phyloP scores from a whole-genome alignment of 2,329 filamentous ascomycete species.

The Talaromyces islandicus region DNA sequence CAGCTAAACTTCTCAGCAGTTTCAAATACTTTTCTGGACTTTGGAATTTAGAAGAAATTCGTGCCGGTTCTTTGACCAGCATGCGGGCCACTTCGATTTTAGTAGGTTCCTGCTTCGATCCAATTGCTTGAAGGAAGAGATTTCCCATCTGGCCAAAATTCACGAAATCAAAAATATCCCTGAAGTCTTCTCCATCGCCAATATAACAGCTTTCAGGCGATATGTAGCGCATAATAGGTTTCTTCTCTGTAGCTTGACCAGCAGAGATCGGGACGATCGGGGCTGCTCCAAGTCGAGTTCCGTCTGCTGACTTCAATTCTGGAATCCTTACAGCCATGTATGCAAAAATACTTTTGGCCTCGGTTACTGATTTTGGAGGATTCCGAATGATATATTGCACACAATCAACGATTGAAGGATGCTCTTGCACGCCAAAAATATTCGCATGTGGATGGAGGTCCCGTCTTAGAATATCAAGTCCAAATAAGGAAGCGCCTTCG shows the following conservation, averaged over 20 bases:
- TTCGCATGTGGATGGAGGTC: conserved; percentile 75
- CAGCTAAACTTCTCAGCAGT: conserved; percentile 73
- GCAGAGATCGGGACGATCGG: conserved; percentile 64
- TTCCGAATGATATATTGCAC: conserved; percentile 64
- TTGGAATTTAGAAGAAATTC: conserved; percentile 73
- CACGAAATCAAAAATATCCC: conserved; percentile 93
- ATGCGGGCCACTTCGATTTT: conserved; percentile 77
- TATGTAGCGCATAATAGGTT: conserved; percentile 47
- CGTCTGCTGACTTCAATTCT: conserved; percentile 61
- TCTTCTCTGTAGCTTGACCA: conserved; percentile 34
- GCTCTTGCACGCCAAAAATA: conserved; percentile 78
- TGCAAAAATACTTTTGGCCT: conserved; percentile 68
- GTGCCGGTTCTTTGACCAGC: conserved; percentile 75
- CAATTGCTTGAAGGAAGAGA: conserved; percentile 78
- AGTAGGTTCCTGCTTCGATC: conserved; percentile 85
- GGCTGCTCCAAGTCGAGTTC: conserved; percentile 57
- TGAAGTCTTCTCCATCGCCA: conserved; percentile 66
- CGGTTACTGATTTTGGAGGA: conserved; percentile 61
- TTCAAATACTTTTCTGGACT: conserved; percentile 80
- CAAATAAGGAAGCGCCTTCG: conserved; percentile 66
- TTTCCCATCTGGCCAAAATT: conserved; percentile 88
- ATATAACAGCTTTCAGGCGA: conserved; percentile 74
- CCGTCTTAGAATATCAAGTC: conserved; percentile 68
- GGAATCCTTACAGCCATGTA: conserved; percentile 75
- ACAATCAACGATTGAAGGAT: conserved; percentile 74